Base-by-base conservation (phyloP, 1,284 basidiomycete species). In the Grifola frondosa region DNA sequence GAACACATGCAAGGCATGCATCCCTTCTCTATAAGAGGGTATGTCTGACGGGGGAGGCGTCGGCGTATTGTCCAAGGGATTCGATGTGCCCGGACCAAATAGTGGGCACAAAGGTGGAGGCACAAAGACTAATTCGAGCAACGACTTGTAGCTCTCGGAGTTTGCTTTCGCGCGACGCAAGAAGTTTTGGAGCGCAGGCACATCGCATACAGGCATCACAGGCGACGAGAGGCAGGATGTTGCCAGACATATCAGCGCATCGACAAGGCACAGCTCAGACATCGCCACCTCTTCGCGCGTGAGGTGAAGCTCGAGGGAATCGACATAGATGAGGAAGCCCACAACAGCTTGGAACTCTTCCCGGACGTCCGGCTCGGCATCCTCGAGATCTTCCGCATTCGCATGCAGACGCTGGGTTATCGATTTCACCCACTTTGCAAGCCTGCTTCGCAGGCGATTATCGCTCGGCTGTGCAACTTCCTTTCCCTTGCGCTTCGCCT, bases 201-300 rank as follows among this genome's bases (percentile, higher is more conserved):
- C 48, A 24, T 37, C 50, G 31, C 41, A 39, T 45, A 42, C 20
- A 31, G 30, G 26, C 24, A 56, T 21, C 11, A 40, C 26, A 6
- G 45, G 37, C 2, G 58, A 43, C 7, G 60, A 42, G 17, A 64
- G 46, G 28, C 61, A 60, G 38, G 60, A 61, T 3, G 58, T 55
- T 9, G 64, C 42, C 17, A 71, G 52, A 29, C 57, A 53, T 1
- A 54, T 52, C 15, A 71, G 50, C 5, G 62, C 57, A 37, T 70
- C 63, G 4, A 58, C 42, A 3, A 55, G 42, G n/a, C 41, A 51
- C 3, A 48, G 38, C 12, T 22, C 31, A n/a, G 42, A 44, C 19
- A 46, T 47, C 15, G 44, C 22, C 3, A 45, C 40, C 4, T 42
- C 30, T 3, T 39, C 47, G 8, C 39, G 15, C 12, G 32, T 17